Conservation (phyloP, 1,139 yeast genomes). For the Hemisphaericaspora xylanilytica region DNA sequence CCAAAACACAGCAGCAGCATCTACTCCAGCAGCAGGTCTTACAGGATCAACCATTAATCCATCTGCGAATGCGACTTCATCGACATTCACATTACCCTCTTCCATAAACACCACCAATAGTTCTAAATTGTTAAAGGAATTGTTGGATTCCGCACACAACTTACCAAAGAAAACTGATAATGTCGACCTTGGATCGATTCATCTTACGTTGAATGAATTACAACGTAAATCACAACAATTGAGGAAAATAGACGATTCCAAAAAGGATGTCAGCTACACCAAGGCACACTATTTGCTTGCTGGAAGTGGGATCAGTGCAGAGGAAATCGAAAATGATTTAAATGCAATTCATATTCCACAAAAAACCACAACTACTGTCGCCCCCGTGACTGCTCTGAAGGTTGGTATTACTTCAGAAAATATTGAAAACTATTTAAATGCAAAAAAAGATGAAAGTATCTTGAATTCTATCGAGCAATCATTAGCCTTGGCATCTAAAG, state of each 20-base stretch:
- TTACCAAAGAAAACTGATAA: conserved; percentile 56
- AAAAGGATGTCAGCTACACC: conserved; percentile 52
- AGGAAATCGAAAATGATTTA: conserved; percentile 74
- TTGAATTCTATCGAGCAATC: conserved; percentile 82
- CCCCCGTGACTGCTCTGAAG: neutral
- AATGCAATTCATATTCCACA: conserved; percentile 34
- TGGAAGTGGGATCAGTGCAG: conserved; percentile 85
- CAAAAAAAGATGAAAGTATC: conserved; percentile 80
- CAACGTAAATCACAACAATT: conserved; percentile 65
- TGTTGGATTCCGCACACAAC: conserved; percentile 68
- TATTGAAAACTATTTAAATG: conserved; percentile 57
- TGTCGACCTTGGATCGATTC: conserved; percentile 68
- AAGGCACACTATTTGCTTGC: conserved; percentile 91
- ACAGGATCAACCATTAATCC: conserved; percentile 1
- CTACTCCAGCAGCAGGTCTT: conserved; percentile 7
- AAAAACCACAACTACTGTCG: neutral
- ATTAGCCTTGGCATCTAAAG: conserved; percentile 69
- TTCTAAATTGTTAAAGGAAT: conserved; percentile 48
- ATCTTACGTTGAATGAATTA: conserved; percentile 74
- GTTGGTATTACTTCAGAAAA: conserved; percentile 14
- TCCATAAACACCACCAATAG: conserved; percentile 11
- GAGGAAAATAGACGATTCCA: conserved; percentile 43
- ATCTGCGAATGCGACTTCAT: neutral
- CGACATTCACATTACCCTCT: conserved; percentile 10
- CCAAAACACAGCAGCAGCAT: conserved; percentile 8